Conservation (phyloP, 2,329 filamentous ascomycete genomes). For the Fusarium coffeatum region DNA sequence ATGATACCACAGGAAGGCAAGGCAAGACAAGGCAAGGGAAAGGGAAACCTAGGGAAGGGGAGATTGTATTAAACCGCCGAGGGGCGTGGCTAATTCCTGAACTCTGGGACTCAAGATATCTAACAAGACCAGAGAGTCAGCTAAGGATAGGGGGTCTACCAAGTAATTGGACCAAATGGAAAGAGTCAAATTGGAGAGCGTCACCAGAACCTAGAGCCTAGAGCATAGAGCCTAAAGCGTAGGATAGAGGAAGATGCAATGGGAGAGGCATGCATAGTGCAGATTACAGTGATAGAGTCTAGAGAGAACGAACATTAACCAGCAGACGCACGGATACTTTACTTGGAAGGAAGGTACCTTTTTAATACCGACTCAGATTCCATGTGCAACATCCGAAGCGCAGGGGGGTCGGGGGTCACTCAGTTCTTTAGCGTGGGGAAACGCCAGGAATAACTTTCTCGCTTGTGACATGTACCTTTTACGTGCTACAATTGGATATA, state of each 20-base stretch:
- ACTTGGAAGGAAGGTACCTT: constrained; percentile 24
- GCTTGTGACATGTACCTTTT: constrained; percentile 28
- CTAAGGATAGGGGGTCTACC: constrained; percentile 37
- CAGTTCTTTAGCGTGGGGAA: constrained; percentile 35
- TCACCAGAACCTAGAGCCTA: constrained; percentile 28
- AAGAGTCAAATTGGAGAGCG: constrained; percentile 27
- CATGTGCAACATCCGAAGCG: constrained; percentile 42
- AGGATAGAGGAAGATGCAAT: constrained; percentile 28
- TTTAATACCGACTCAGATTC: constrained; percentile 39
- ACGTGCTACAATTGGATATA: constrained; percentile 3
- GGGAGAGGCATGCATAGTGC: constrained; percentile 28
- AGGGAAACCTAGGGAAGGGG: constrained; percentile 22
- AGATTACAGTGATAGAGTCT: constrained; percentile 23
- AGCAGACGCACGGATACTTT: constrained; percentile 33
- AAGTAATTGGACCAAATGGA: constrained; percentile 33
- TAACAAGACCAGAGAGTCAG: constrained; percentile 28
- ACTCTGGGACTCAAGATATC: constrained; percentile 21
- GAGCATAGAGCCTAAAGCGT: not conserved
- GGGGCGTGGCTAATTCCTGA: constrained; percentile 31
- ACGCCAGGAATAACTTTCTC: constrained; percentile 31
- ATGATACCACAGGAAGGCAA: constrained; percentile 29
- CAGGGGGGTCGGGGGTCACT: constrained; percentile 17
- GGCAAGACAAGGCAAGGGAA: constrained; percentile 3
- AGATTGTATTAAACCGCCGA: constrained; percentile 47
- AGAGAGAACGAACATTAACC: constrained; percentile 28